These are phyloP conservation scores for Colletotrichum falcatum DNA, from an alignment of 2,329 filamentous ascomycete species.

Conservation along the genomic window DNA sequence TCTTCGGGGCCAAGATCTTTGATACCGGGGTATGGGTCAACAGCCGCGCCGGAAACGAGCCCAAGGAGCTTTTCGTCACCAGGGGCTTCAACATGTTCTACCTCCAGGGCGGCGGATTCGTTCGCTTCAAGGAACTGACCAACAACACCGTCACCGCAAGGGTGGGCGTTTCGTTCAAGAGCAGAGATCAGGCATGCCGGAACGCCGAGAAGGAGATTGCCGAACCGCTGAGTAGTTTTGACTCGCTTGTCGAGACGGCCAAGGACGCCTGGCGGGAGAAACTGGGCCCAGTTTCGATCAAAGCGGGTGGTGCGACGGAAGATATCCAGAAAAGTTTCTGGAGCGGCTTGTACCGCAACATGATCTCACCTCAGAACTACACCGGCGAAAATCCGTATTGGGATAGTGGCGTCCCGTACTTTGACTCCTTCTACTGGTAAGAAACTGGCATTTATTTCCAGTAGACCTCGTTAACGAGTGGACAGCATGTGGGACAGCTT, in stretches of 20 bases:
- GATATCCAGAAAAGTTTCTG: constrained; percentile 69
- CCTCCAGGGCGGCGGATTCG: constrained; percentile 65
- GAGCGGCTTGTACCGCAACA: constrained; percentile 70
- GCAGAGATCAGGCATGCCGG: constrained; percentile 68
- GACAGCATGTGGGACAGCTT: constrained; percentile 72
- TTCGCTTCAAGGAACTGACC: constrained; percentile 60
- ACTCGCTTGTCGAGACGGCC: constrained; percentile 59
- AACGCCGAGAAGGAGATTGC: constrained; percentile 72
- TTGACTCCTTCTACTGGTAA: constrained; percentile 63
- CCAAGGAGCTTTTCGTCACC: constrained; percentile 52
- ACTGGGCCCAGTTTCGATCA: constrained; percentile 63
- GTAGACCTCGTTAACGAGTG: constrained; percentile 5
- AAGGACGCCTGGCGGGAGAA: constrained; percentile 69
- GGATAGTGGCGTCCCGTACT: constrained; percentile 72
- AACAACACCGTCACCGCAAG: constrained; percentile 66
- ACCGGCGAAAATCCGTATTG: constrained; percentile 74
- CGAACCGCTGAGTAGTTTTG: constrained; percentile 57
- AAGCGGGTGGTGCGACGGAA: constrained; percentile 60
- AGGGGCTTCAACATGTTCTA: constrained; percentile 58
- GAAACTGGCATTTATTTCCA: neutral
- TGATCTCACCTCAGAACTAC: constrained; percentile 75
- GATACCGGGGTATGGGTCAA: constrained; percentile 56
- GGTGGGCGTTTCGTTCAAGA: constrained; percentile 74
- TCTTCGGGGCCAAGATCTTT: constrained; percentile 56
- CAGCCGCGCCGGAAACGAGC: constrained; percentile 53